Evolutionary conservation across 1,284 basidiomycete genomes (phyloP).

Genomic region (Termitomyces sp.): DNA sequence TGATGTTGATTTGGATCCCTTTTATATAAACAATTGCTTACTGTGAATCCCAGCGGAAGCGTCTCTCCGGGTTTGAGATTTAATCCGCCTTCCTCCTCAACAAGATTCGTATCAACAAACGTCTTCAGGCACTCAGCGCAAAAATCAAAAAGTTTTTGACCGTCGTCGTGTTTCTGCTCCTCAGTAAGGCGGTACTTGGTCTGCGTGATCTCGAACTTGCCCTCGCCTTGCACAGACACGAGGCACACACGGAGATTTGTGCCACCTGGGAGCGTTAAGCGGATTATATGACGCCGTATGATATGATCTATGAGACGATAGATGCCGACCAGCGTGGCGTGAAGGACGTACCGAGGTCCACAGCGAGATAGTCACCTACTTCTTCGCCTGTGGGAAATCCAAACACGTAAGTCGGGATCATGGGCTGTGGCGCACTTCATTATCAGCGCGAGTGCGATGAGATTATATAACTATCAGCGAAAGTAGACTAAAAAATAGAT

Average conservation of each 20-base stretch:
- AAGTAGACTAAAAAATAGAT: not conserved
- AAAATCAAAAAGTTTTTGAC: conserved; percentile 93
- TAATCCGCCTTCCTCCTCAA: conserved; percentile 48
- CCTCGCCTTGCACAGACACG: conserved; percentile 85
- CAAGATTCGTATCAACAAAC: conserved; percentile 81
- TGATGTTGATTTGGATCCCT: not conserved
- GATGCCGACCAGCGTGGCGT: no score
- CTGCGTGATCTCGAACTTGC: conserved; percentile 97
- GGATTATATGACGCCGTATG: conserved; percentile 1
- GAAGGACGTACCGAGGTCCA: conserved; percentile 77
- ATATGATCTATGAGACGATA: not conserved
- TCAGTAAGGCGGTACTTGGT: conserved; percentile 96
- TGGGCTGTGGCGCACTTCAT: conserved; percentile 50
- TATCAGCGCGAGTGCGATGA: not conserved
- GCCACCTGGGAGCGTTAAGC: conserved; percentile 50
- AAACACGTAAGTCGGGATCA: conserved; percentile 97
- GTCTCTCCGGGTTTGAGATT: conserved; percentile 64
- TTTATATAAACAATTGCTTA: conserved; percentile 31
- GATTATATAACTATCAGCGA: not conserved
- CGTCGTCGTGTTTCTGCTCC: conserved; percentile 98
- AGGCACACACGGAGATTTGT: conserved; percentile 98
- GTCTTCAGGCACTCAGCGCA: conserved; percentile 91
- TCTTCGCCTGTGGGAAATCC: conserved; percentile 94
- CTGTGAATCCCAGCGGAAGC: conserved; percentile 90
- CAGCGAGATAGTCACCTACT: conserved; percentile 85